phyloP scores from a whole-genome alignment of 2,329 filamentous ascomycete species.

The Penicillium sp. region DNA sequence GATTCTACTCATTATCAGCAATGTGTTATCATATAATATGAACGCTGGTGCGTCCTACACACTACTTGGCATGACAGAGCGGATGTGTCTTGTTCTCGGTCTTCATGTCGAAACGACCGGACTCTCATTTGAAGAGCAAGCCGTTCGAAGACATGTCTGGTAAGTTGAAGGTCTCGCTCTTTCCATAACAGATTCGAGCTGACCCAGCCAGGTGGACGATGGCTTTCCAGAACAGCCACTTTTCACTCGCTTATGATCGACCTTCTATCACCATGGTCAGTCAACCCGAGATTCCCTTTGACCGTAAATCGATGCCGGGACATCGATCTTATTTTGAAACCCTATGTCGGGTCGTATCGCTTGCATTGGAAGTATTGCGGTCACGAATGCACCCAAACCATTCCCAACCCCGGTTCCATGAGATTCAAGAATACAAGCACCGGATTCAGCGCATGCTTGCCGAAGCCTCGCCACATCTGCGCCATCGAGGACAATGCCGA shows the following conservation, averaged over 20 bases:
- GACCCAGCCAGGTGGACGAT: conserved; percentile 49
- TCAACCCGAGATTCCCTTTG: conserved; percentile 49
- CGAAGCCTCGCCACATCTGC: conserved; percentile 58
- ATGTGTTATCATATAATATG: conserved; percentile 63
- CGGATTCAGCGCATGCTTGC: conserved; percentile 55
- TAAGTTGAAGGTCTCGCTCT: conserved; percentile 15
- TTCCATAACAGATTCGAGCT: conserved; percentile 2
- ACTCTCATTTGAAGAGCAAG: conserved; percentile 46
- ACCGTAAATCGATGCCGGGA: conserved; percentile 51
- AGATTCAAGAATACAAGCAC: conserved; percentile 56
- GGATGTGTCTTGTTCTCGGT: conserved; percentile 58
- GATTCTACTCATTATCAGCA: conserved; percentile 61
- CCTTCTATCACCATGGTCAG: conserved; percentile 54
- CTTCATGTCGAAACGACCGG: conserved; percentile 56
- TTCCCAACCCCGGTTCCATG: conserved; percentile 49
- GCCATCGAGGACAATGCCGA: conserved; percentile 45
- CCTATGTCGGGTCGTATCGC: conserved; percentile 54
- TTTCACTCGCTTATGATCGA: conserved; percentile 62
- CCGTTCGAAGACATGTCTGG: conserved; percentile 40
- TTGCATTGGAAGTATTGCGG: conserved; percentile 55
- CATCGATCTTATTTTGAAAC: conserved; percentile 56
- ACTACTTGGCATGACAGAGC: conserved; percentile 48
- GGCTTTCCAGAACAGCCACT: conserved; percentile 60
- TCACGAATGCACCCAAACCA: conserved; percentile 51
- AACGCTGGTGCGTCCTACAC: conserved; percentile 65